Base-by-base conservation (phyloP, 441 rosid genomes). In the Viola pubescens region DNA sequence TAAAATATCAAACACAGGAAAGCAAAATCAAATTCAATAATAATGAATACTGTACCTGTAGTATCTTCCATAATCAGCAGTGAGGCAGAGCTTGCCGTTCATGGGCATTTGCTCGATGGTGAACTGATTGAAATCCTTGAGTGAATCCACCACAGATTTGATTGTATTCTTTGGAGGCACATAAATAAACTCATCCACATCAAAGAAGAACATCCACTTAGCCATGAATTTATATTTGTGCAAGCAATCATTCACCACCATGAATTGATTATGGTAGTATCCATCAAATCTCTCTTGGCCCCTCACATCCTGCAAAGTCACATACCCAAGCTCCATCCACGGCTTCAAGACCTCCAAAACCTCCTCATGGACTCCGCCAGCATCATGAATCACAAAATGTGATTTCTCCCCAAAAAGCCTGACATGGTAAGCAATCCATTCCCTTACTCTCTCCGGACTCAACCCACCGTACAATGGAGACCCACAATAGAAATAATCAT, bases 261-360 rank as follows among this genome's bases (percentile, higher is more conserved):
- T 70, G 74, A 91, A 91, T 67, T 91, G 98, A 19, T 91, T 91
- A 67, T 91, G 94, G 56, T 91, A 91, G 61, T 91, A 91, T 47
- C 98, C 96, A 69, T 91, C 98, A 69, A 89, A 91, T 57, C 92
- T 73, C 64, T 86, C 98, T 52, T 91, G 96, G 4, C 81, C 98
- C 61, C 73, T 72, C 0, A 91, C 73, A 64, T 91, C 98, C 55
- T 91, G 96, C 40, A 91, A 34, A 34, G 95, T 86, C 41, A 88
- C 88, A 60, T 83, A 79, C 37, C 96, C 98, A 2, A 85, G 73
- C 63, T 87, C 92, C 78, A 88, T 83, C 98, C 98, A 91, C 7
- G 98, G 98, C 82, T 65, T 67, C 64, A 88, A 61, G 43, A 88
- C 98, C 78, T 80, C 82, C 43, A 71, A 61, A 3, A 88, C 96